Evolutionary conservation across 2,329 filamentous ascomycete genomes (phyloP), one percentile per base, ranked within the genome.

Genomic region (Phaeosphaeria sp.): DNA sequence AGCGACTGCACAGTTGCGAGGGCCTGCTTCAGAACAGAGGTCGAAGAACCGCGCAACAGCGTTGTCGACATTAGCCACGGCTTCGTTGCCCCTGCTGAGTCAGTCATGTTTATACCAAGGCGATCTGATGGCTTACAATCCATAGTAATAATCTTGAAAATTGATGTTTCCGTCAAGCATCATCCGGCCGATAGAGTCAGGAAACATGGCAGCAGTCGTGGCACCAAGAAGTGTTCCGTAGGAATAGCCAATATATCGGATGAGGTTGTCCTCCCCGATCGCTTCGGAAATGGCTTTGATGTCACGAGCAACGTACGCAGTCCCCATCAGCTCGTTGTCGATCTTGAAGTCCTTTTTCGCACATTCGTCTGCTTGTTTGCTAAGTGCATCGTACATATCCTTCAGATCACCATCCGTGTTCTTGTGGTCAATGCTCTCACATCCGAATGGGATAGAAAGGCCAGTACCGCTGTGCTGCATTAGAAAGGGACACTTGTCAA

Each of bases 1-100:
- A n/a, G 52, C 50, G 21, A 63, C 48, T 4, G 30, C 40, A 43
- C 60, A 63, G 27, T 40, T 52, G 18, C 43, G n/a, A 20, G 51
- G 44, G 6, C 82, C 83, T 20, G 81, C 84, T 33, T 77, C 70
- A 64, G 82, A 78, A 64, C 86, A 89, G 49, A 82, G 80, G 15
- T 76, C 72, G 63, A 83, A 85, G 55, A 88, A 87, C 17, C 77
- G 80, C 2, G 79, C 73, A 67, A 61, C 43, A n/a, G 47, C 56
- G 5, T 36, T 44, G 47, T 62, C 61, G 7, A 25, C 21, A 21
- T 44, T 36, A 17, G 44, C 21, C 4, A 22, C 44, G 33, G 17
- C 22, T 46, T 57, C 53, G 11, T 51, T 15, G n/a, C 55, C 58
- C 25, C 53, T 56, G n/a, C 9, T 2, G 2, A 39, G 36, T 39